Conservation (phyloP, 257 asterid species). For the Rubia yunnanensis region DNA sequence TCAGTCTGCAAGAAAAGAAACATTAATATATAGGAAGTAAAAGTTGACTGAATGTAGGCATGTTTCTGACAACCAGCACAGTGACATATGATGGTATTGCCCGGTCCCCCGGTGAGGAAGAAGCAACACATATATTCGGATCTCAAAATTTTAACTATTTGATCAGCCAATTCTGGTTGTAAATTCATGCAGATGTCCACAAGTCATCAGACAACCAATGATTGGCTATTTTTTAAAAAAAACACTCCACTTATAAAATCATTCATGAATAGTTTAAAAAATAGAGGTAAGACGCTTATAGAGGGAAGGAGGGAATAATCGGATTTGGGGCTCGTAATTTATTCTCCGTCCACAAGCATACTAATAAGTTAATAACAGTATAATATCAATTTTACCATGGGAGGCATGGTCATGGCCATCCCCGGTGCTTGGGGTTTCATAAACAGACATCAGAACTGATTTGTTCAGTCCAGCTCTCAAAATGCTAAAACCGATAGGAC, state of each 20-base stretch:
- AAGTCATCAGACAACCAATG: neutral
- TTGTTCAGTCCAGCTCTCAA: constrained; percentile 95
- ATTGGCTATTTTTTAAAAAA: neutral
- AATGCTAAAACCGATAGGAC: constrained; percentile 93
- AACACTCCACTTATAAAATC: too few species aligned
- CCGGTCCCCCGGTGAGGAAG: neutral
- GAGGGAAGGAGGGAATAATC: too few species aligned
- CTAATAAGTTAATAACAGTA: neutral
- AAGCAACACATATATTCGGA: neutral
- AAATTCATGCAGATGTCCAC: neutral
- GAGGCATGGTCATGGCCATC: constrained; percentile 49
- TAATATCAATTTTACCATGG: constrained; percentile 47
- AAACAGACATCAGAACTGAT: constrained; percentile 93
- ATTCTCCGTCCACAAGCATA: neutral
- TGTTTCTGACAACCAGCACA: neutral
- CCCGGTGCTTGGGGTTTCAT: constrained; percentile 68
- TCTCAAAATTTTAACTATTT: neutral
- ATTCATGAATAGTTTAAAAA: too few species aligned
- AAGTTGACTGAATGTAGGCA: neutral
- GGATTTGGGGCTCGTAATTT: neutral
- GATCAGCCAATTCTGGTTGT: neutral
- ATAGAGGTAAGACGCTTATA: too few species aligned
- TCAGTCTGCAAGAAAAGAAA: constrained; percentile 11
- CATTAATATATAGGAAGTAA: neutral
- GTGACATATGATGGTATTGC: neutral